Evolutionary conservation across 306 rosid genomes (phyloP).

Genomic region (Bauhinia variegata): DNA sequence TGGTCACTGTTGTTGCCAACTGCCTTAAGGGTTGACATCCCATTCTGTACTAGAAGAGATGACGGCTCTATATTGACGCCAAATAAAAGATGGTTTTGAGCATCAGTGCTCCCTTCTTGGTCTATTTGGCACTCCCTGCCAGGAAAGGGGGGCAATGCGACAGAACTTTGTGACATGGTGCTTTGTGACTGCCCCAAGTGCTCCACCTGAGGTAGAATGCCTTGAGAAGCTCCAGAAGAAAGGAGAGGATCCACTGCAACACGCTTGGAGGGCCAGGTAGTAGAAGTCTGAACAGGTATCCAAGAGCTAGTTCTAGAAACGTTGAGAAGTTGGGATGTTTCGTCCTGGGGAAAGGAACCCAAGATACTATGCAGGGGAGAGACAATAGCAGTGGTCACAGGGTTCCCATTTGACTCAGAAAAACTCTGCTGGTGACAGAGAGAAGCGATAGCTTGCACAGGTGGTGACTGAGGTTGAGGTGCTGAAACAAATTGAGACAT

Average conservation of each 20-base stretch:
- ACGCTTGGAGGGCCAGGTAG: constrained; percentile 81
- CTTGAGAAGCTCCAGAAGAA: constrained; percentile 75
- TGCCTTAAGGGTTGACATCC: constrained; percentile 73
- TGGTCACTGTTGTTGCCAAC: constrained; percentile 58
- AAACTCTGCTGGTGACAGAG: constrained; percentile 77
- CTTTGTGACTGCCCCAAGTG: constrained; percentile 68
- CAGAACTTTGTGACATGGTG: constrained; percentile 54
- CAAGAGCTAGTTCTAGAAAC: constrained; percentile 60
- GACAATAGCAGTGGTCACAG: constrained; percentile 58
- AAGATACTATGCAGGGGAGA: constrained; percentile 82
- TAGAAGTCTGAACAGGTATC: constrained; percentile 60
- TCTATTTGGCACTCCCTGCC: constrained; percentile 87
- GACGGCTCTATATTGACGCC: constrained; percentile 92
- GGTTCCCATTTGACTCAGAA: constrained; percentile 74
- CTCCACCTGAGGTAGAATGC: constrained; percentile 67
- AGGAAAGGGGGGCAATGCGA: constrained; percentile 93
- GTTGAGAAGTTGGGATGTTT: constrained; percentile 68
- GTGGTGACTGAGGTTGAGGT: constrained; percentile 66
- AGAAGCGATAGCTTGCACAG: constrained; percentile 67
- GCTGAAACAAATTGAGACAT: constrained; percentile 76
- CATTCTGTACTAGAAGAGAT: constrained; percentile 80
- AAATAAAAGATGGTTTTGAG: constrained; percentile 82
- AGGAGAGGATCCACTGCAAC: constrained; percentile 79
- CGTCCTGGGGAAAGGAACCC: constrained; percentile 81
- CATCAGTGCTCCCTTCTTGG: constrained; percentile 81